Evolutionary conservation across 495 filamentous ascomycete genomes (phyloP).

Genomic region (Symbiotaphrina buchneri): DNA sequence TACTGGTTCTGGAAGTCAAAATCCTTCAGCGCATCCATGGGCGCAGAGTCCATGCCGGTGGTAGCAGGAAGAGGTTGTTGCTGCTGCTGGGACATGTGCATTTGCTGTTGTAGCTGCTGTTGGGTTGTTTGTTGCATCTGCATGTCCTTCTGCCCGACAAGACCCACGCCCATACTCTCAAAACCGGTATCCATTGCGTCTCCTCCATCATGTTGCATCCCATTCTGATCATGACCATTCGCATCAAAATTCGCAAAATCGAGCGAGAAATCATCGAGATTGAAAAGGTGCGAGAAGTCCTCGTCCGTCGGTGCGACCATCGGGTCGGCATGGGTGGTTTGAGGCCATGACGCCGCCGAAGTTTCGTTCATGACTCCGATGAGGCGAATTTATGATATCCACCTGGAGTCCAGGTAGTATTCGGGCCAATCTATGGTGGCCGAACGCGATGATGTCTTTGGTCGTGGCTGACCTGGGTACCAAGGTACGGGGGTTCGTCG

Average conservation of each 20-base stretch:
- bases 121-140: conserved; percentile 2
- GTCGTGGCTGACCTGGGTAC: too few species aligned
- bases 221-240: conserved; percentile 4
- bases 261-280: conserved; percentile 10
- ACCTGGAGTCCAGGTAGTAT: too few species aligned
- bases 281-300: conserved; percentile 10
- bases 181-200: conserved; percentile 7
- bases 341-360: conserved; percentile 1
- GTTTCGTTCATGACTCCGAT: neutral
- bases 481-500: too few species aligned
- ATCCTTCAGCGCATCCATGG: conserved; percentile 14
- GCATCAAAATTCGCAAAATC: conserved; percentile 10
- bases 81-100: conserved; percentile 1
- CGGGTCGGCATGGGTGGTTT: conserved; percentile 5
- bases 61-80: neutral
- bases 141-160: neutral
- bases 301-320: conserved; percentile 8
- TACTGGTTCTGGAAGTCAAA: conserved; percentile 38
- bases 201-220: conserved; percentile 1
- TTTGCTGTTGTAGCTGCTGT: conserved; percentile 2
- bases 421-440: too few species aligned
- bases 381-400: too few species aligned
- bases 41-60: neutral
- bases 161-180: neutral
- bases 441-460: too few species aligned